Conservation (phyloP, 768 basidiomycete species). For the Termitomyces sp. region DNA sequence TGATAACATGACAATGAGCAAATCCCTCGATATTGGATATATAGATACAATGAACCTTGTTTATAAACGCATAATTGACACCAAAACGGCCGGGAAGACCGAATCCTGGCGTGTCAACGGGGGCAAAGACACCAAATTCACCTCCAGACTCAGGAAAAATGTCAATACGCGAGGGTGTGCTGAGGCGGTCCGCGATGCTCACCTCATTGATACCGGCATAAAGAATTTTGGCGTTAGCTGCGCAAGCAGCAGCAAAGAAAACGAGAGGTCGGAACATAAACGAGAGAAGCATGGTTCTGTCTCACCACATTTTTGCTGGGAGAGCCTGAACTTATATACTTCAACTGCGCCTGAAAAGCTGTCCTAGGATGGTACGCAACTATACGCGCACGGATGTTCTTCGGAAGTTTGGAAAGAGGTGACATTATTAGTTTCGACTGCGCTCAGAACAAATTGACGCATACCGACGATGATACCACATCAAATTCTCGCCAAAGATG, state of each 20-base stretch:
- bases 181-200: neutral
- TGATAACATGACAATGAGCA: neutral
- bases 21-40: neutral
- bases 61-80: conserved; percentile 43
- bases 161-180: neutral
- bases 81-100: conserved; percentile 43
- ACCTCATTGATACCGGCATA: conserved; percentile 48
- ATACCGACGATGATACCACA: no score
- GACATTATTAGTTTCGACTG: neutral
- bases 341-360: neutral
- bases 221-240: conserved; percentile 27
- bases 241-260: conserved; percentile 6
- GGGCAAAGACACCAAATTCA: conserved; percentile 40
- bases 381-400: neutral
- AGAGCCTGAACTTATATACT: neutral
- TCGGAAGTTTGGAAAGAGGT: no score
- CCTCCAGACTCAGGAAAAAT: conserved; percentile 34
- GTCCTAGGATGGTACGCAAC: neutral
- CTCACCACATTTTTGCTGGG: neutral
- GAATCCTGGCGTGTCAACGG: conserved; percentile 28
- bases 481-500: neutral
- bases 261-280: conserved; percentile 1
- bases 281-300: conserved; percentile 4
- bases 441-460: neutral
- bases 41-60: conserved; percentile 29